phyloP scores from a whole-genome alignment of 345 rosid species.

The Citrus sinensis region DVS_A1.0 CM039164.1:27243001-27243500 shows the following conservation, averaged over 20 bases:
- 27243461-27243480: conserved; percentile 69
- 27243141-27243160: conserved; percentile 93
- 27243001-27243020: conserved; percentile 80
- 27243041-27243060: conserved; percentile 97
- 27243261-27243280: conserved; percentile 86
- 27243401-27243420: conserved; percentile 73
- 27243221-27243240: conserved; percentile 46
- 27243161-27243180: conserved; percentile 99
- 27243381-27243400: conserved; percentile 74
- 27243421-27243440: conserved; percentile 61
- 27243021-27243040: conserved; percentile 98
- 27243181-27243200: conserved; percentile 84
- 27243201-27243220: conserved; percentile 58
- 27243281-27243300: conserved; percentile 95
- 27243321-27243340: conserved; percentile 86
- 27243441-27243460: conserved; percentile 68
- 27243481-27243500: conserved; percentile 60
- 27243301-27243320: conserved; percentile 94
- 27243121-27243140: conserved; percentile 79
- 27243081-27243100: conserved; percentile 82
- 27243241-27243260: conserved; percentile 64
- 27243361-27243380: conserved; percentile 65
- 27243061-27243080: conserved; percentile 78
- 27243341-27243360: conserved; percentile 66
- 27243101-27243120: conserved; percentile 90